phyloP scores from a whole-genome alignment of 768 basidiomycete genomes.

The Collybiopsis luxurians region DNA sequence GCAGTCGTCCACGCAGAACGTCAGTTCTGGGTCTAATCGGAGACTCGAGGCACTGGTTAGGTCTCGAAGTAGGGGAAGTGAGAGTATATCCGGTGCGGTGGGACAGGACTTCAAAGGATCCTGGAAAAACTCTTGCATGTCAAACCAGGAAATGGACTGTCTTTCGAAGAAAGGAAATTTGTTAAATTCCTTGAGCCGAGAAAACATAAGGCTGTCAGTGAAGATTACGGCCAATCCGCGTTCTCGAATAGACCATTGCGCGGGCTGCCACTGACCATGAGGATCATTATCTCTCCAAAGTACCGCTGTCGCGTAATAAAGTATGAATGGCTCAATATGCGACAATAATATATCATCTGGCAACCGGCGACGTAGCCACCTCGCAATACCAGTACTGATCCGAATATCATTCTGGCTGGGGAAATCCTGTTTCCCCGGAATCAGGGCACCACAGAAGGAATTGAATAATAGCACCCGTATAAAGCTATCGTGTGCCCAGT shows the following conservation, averaged over 20 bases:
- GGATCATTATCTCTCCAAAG: no score
- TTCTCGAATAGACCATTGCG: not conserved
- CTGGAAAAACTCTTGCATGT: slow-evolving; percentile 1
- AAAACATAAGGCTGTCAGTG: not conserved
- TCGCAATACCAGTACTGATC: not conserved
- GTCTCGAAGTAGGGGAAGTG: not conserved
- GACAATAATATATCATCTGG: not conserved
- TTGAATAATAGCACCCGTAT: slow-evolving; percentile 16
- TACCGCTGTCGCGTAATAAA: not conserved
- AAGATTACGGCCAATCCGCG: slow-evolving; percentile 4
- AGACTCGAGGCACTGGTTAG: not conserved
- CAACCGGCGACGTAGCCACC: not conserved
- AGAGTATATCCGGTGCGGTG: slow-evolving; percentile 10
- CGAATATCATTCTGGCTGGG: slow-evolving; percentile 9
- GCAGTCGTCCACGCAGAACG: slow-evolving; percentile 3
- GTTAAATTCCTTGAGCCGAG: not conserved
- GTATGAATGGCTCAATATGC: not conserved
- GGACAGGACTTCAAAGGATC: slow-evolving; percentile 10
- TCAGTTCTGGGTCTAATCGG: not conserved
- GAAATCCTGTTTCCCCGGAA: not conserved
- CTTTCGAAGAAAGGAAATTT: not conserved
- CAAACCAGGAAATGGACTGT: not conserved
- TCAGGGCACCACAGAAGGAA: not conserved
- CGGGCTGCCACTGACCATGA: slow-evolving; percentile 4
- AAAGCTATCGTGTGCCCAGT: slow-evolving; percentile 15